Percentiles rank a stretch among this genome's conserved stretches.
phyloP scores from a whole-genome alignment of 305 asterid genomes.

The Rubia peregrina region DNA sequence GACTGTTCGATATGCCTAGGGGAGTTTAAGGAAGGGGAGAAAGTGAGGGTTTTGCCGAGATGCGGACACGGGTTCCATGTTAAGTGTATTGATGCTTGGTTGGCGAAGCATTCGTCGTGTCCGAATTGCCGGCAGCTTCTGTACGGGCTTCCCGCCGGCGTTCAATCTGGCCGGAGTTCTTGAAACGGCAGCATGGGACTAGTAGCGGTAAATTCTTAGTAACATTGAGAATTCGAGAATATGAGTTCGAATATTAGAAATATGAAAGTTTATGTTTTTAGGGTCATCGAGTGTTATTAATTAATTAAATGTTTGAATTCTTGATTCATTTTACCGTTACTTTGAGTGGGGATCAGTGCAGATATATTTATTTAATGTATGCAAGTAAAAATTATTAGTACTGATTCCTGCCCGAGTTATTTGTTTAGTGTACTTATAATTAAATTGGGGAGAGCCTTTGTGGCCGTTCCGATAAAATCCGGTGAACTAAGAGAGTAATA shows the following conservation, averaged over 20 bases:
- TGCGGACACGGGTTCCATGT: slow-evolving; percentile 35
- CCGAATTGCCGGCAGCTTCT: slow-evolving; percentile 35
- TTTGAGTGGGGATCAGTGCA: no score
- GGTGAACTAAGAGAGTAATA: no score
- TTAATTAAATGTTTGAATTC: no score
- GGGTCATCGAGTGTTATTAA: no score
- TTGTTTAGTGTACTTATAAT: no score
- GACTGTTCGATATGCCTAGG: slow-evolving; percentile 56
- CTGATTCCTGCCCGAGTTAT: no score
- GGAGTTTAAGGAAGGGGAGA: slow-evolving; percentile 30
- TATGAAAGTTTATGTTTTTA: no score
- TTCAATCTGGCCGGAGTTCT: neutral
- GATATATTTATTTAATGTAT: no score
- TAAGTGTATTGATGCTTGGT: slow-evolving; percentile 32
- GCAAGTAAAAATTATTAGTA: no score
- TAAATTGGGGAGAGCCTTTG: no score
- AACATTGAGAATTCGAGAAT: neutral
- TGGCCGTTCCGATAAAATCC: no score
- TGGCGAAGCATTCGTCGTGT: slow-evolving; percentile 32
- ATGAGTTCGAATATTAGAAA: neutral
- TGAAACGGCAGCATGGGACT: neutral
- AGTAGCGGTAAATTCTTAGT: neutral
- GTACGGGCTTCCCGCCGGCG: slow-evolving; percentile 13
- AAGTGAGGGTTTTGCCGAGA: slow-evolving; percentile 28
- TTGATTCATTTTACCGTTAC: no score